Conservation (phyloP, 305 asterid genomes). For the Fraxinus baroniana region DNA sequence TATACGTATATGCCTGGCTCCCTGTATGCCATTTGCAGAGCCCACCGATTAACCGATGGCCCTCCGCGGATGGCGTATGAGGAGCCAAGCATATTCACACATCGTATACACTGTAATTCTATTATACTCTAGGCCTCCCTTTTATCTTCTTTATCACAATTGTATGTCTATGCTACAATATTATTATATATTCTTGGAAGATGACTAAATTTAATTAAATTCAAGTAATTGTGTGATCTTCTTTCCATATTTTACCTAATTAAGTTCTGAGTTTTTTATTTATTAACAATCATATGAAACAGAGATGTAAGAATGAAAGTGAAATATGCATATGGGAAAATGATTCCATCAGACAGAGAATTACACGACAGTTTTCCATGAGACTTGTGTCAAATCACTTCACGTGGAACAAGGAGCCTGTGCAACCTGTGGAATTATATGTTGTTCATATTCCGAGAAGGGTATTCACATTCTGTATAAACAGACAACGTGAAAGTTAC, state of each 20-base stretch:
- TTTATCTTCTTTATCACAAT: background rate
- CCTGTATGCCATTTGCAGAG: slow-evolving; percentile 95
- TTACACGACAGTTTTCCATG: background rate
- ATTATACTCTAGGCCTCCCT: background rate
- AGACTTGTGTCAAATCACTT: background rate
- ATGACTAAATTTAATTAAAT: background rate
- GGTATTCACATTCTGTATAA: slow-evolving; percentile 33
- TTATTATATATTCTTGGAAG: background rate
- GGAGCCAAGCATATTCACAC: slow-evolving; percentile 40
- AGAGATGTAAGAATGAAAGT: background rate
- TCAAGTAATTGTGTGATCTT: background rate
- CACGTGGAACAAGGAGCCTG: background rate
- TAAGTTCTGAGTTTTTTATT: background rate
- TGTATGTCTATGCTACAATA: background rate
- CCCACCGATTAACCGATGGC: slow-evolving; percentile 46
- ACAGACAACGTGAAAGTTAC: slow-evolving; percentile 52
- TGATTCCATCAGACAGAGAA: background rate
- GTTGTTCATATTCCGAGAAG: slow-evolving; percentile 29
- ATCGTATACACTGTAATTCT: slow-evolving; percentile 1
- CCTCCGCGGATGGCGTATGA: slow-evolving; percentile 40
- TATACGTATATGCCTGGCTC: slow-evolving; percentile 89
- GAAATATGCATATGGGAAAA: slow-evolving; percentile 2
- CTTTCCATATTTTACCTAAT: background rate
- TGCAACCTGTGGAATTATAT: background rate
- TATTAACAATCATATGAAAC: background rate